A percentile compares a stretch with the other conserved stretches of the same genome.
phyloP scores from a whole-genome alignment of 1,284 basidiomycete genomes.

The Termitomyces sp. region DNA sequence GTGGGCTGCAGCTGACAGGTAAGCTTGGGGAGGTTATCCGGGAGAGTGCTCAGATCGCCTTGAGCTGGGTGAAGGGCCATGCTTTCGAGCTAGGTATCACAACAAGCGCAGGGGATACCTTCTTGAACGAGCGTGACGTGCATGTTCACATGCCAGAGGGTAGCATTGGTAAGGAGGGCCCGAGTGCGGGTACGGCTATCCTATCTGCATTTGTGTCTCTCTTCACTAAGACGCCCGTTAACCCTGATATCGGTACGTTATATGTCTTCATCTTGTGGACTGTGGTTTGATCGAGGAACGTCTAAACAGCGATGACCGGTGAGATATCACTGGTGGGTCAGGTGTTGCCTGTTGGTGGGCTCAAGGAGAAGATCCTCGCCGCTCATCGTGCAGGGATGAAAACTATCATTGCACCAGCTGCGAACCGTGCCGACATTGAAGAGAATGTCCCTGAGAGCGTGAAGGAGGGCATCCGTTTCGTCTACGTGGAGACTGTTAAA shows the following conservation, averaged over 20 bases:
- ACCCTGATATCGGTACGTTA: conserved; percentile 78
- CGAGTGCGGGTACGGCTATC: conserved; percentile 93
- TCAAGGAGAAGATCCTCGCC: conserved; percentile 95
- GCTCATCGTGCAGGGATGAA: conserved; percentile 93
- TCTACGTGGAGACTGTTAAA: conserved; percentile 87
- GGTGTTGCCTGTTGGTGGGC: conserved; percentile 87
- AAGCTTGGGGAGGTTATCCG: conserved; percentile 98
- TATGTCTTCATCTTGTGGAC: background rate
- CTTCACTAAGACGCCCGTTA: conserved; percentile 79
- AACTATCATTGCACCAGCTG: conserved; percentile 83
- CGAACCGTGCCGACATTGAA: conserved; percentile 88
- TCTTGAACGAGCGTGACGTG: conserved; percentile 81
- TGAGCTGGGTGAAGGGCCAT: conserved; percentile 91
- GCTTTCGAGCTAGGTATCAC: conserved; percentile 88
- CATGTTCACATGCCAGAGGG: conserved; percentile 98
- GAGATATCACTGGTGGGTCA: conserved; percentile 92
- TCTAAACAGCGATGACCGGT: conserved; percentile 87
- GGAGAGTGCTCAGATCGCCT: conserved; percentile 90
- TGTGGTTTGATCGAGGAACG: background rate
- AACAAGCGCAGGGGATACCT: conserved; percentile 61
- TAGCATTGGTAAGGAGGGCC: conserved; percentile 96
- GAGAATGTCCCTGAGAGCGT: conserved; percentile 94
- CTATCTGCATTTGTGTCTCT: conserved; percentile 87
- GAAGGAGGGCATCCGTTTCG: conserved; percentile 88
- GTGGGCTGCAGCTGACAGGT: conserved; percentile 85